These are phyloP conservation scores for Coemansia javaensis DNA, from an alignment of 192 early-diverging fungal species.

Conservation along the genomic window DNA sequence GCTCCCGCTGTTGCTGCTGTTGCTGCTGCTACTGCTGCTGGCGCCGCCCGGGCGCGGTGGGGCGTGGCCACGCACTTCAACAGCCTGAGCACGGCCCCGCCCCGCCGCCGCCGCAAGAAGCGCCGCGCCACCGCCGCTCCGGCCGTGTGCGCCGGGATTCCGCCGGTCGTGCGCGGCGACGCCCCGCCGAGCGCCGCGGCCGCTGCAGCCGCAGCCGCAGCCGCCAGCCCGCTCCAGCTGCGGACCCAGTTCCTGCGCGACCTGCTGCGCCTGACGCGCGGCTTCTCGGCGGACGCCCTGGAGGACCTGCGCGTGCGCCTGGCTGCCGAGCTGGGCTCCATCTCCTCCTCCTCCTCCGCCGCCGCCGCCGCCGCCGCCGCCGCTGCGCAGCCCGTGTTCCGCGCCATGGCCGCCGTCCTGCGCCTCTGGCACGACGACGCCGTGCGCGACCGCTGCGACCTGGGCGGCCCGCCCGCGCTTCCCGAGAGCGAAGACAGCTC, in stretches of 20 bases:
- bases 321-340: not conserved
- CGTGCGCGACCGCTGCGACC: not conserved
- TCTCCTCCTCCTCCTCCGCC: too few relatives aligned
- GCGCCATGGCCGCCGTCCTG: not conserved
- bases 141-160: not conserved
- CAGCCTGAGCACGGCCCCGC: not conserved
- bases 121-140: not conserved
- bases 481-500: too few relatives aligned
- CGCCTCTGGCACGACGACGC: not conserved
- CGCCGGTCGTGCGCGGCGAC: not conserved
- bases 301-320: conserved; percentile 11
- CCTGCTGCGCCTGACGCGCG: not conserved
- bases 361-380: not conserved
- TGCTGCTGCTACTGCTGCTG: not conserved
- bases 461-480: not conserved
- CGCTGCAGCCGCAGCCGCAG: too few relatives aligned
- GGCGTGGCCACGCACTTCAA: not conserved
- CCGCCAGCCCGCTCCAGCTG: too few relatives aligned
- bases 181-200: too few relatives aligned
- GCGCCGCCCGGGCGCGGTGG: not conserved
- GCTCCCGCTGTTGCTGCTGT: not conserved
- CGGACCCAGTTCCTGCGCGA: not conserved
- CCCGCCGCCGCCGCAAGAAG: not conserved
- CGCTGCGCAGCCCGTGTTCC: not conserved
- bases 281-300: conserved; percentile 7